phyloP scores from a whole-genome alignment of 371 early-diverging fungal genomes.

The Massospora cicadina region DNA sequence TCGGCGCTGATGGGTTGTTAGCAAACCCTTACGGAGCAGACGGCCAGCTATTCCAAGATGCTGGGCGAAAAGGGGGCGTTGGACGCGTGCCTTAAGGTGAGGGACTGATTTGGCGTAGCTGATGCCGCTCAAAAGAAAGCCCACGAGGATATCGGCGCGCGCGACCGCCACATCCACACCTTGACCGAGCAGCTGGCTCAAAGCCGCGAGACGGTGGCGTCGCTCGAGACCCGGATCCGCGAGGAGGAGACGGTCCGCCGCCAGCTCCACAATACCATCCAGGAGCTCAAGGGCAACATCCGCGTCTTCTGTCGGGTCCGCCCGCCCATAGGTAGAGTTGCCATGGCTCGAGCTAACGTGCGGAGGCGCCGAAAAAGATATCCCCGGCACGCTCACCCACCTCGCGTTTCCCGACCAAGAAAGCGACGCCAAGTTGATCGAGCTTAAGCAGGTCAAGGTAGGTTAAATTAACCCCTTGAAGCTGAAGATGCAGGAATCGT shows the following conservation, averaged over 20 bases:
- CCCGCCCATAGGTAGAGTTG: conserved; percentile 35
- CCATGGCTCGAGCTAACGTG: neutral
- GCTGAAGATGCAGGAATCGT: conserved; percentile 4
- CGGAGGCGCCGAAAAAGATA: neutral
- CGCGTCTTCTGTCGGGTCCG: conserved; percentile 94
- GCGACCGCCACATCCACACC: neutral
- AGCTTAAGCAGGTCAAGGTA: conserved; percentile 23
- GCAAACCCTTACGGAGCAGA: neutral
- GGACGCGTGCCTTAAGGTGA: neutral
- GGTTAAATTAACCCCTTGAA: neutral
- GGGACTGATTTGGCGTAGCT: neutral
- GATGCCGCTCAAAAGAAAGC: neutral
- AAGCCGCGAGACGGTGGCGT: conserved; percentile 13
- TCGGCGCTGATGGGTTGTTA: neutral
- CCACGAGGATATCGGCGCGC: neutral
- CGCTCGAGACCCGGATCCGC: conserved; percentile 43
- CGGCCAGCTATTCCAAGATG: neutral
- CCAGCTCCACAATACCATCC: conserved; percentile 75
- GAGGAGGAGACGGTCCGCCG: conserved; percentile 62
- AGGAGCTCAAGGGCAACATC: conserved; percentile 93
- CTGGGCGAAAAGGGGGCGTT: neutral
- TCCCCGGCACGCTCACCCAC: neutral
- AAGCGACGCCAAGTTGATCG: conserved; percentile 27
- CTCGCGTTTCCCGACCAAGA: conserved; percentile 10
- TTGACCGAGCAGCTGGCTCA: neutral